Evolutionary conservation across 2,329 filamentous ascomycete species (phyloP).

Genomic region (Fusarium sp.): DNA sequence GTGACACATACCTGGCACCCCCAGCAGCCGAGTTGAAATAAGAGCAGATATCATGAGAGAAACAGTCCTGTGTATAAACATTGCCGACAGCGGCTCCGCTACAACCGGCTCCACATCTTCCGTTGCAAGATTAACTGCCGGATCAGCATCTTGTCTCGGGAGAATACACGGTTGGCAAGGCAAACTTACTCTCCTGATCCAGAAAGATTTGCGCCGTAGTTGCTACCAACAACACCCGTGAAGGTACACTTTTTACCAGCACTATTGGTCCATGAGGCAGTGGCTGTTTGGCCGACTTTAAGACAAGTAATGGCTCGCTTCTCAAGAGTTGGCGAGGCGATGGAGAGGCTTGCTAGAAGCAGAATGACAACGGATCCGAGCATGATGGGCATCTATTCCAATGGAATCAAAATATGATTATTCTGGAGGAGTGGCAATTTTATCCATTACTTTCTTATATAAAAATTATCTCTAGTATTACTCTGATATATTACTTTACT

Average conservation of each 20-base stretch:
- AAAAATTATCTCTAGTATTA: too few species aligned
- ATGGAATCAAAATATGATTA: rapidly evolving
- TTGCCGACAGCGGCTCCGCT: slow-evolving; percentile 59
- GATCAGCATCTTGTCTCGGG: background rate
- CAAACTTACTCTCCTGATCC: slow-evolving; percentile 59
- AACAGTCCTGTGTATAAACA: slow-evolving; percentile 65
- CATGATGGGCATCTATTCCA: slow-evolving; percentile 5
- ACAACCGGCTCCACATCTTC: slow-evolving; percentile 63
- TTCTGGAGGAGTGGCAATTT: background rate
- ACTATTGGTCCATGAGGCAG: slow-evolving; percentile 61
- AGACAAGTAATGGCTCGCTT: slow-evolving; percentile 43
- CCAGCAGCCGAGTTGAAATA: slow-evolving; percentile 64
- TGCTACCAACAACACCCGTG: slow-evolving; percentile 61
- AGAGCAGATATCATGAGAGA: slow-evolving; percentile 64
- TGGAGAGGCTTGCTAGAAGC: slow-evolving; percentile 14
- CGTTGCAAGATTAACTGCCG: slow-evolving; percentile 62
- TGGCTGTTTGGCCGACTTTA: slow-evolving; percentile 53
- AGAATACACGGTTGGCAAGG: rapidly evolving
- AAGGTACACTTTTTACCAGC: slow-evolving; percentile 59
- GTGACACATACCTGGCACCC: slow-evolving; percentile 56
- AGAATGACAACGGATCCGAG: slow-evolving; percentile 21
- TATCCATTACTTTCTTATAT: slow-evolving; percentile 5
- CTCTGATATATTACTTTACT: too few species aligned
- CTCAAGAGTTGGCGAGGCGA: slow-evolving; percentile 28
- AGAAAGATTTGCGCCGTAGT: slow-evolving; percentile 59